Evolutionary conservation across 1,139 yeast species (phyloP), one percentile per base, ranked within the genome.

Genomic region (Candida glucosophila): DNA sequence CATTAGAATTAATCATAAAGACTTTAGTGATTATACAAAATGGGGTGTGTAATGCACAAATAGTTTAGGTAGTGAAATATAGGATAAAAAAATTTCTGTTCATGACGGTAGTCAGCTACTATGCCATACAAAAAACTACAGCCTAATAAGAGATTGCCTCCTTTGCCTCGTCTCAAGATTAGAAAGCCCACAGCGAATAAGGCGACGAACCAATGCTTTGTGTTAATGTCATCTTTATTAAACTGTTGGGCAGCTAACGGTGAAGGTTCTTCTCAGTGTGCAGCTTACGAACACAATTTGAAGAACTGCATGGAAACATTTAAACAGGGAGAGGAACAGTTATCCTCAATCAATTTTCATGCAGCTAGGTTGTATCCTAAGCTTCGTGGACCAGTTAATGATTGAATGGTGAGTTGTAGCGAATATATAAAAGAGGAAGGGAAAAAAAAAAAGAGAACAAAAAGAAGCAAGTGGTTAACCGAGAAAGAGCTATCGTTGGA

Each of bases 171-270:
- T 45, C 63, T 83, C 30, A 71, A 76, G 52, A 83, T 80, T 32
- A 77, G 80, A 50, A 74, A 73, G 37, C 76, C 82, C 16, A 63
- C 67, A 18, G 56, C 63, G 33, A 67, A 63, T 36, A 74, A 70
- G 49, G 63, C 61, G 54, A 74, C 56, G 52, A 76, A 81, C 39
- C 77, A 82, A 35, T 86, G 96, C 49, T 55, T 76, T 35, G 85
- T 82, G 29, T 61, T 80, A 36, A 81, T 88, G 90, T 77, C 92
- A 5, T 78, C 83, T 24, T 65, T 88, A 52, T 64, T 88, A 42
- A 83, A 81, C 62, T 88, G 97, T 55, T 88, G 97, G 97, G 93
- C 96, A 4, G 82, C 95, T 17, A 82, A 85, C 56, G 90, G 93
- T 26, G 94, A 85, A 52, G 90, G 90, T 31, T 65, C 79, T 13